phyloP scores from a whole-genome alignment of 768 basidiomycete species.

The Boletus eberwhitei region DNA sequence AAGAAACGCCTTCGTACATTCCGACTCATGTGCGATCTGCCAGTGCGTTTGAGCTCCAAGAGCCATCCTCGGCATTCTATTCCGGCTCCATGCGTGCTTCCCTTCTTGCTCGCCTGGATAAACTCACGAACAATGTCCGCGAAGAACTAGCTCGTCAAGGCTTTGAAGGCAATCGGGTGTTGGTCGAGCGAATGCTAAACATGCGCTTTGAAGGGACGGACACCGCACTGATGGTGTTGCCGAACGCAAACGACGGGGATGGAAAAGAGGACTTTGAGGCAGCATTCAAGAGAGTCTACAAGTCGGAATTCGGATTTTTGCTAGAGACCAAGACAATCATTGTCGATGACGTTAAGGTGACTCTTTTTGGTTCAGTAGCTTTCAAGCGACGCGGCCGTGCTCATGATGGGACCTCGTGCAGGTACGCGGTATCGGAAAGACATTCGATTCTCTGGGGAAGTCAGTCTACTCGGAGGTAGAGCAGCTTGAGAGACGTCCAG shows the following conservation, averaged over 20 bases:
- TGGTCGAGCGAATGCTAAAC: conserved; percentile 79
- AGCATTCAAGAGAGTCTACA: conserved; percentile 79
- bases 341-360: conserved; percentile 88
- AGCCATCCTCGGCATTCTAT: conserved; percentile 83
- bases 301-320: conserved; percentile 87
- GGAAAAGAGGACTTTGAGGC: conserved; percentile 70
- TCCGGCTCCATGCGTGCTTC: conserved; percentile 50
- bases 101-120: conserved; percentile 66
- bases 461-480: conserved; percentile 77
- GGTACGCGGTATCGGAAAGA: conserved; percentile 90
- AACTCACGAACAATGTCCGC: conserved; percentile 58
- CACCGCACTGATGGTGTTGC: conserved; percentile 86
- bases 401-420: conserved; percentile 24
- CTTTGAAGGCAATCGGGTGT: conserved; percentile 69
- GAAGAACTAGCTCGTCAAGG: conserved; percentile 75
- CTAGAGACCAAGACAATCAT: conserved; percentile 79
- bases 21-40: background rate
- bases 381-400: background rate
- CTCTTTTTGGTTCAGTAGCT: background rate
- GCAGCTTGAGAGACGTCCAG: conserved; percentile 41
- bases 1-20: background rate
- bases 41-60: conserved; percentile 84
- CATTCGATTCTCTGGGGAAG: conserved; percentile 75
- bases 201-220: conserved; percentile 95
- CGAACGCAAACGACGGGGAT: conserved; percentile 45